These are phyloP conservation scores for Aspergillus diversus DNA, from an alignment of 495 filamentous ascomycete genomes.

Conservation along the genomic window DNA sequence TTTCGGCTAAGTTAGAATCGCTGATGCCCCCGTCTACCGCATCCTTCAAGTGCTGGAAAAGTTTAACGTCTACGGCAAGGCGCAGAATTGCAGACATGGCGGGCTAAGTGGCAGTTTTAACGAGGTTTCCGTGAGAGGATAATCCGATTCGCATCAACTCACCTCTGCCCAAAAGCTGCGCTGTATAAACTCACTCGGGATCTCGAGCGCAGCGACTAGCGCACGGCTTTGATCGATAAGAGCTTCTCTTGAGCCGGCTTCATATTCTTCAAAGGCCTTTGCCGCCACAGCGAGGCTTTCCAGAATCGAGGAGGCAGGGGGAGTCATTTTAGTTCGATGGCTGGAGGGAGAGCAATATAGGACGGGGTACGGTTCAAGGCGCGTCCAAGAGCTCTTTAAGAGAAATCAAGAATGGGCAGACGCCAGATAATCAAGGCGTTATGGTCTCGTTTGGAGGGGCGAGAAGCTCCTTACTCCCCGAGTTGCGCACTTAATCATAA, in stretches of 20 bases:
- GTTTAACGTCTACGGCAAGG: conserved; percentile 36
- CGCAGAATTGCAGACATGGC: conserved; percentile 42
- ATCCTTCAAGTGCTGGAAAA: conserved; percentile 39
- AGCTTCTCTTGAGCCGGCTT: conserved; percentile 38
- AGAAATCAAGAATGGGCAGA: too few relatives aligned
- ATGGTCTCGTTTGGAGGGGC: too few relatives aligned
- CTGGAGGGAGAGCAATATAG: too few relatives aligned
- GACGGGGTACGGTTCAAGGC: too few relatives aligned
- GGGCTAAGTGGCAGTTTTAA: conserved; percentile 26
- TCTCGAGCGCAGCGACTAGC: conserved; percentile 34
- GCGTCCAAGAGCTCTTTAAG: too few relatives aligned
- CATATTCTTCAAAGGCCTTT: conserved; percentile 33
- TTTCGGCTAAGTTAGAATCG: conserved; percentile 28
- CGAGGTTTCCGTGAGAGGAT: neutral
- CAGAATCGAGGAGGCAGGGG: conserved; percentile 14
- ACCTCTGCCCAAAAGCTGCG: conserved; percentile 50
- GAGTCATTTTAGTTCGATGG: neutral
- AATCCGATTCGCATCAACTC: conserved; percentile 1
- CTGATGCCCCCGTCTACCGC: conserved; percentile 29
- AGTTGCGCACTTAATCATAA: too few relatives aligned
- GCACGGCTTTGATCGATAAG: conserved; percentile 39
- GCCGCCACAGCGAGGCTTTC: conserved; percentile 14
- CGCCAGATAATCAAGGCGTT: too few relatives aligned
- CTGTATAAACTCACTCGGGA: conserved; percentile 42
- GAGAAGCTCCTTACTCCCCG: too few relatives aligned